These are phyloP conservation scores for Colletotrichum sp. DNA, from an alignment of 2,329 filamentous ascomycete genomes.

Conservation along the genomic window DNA sequence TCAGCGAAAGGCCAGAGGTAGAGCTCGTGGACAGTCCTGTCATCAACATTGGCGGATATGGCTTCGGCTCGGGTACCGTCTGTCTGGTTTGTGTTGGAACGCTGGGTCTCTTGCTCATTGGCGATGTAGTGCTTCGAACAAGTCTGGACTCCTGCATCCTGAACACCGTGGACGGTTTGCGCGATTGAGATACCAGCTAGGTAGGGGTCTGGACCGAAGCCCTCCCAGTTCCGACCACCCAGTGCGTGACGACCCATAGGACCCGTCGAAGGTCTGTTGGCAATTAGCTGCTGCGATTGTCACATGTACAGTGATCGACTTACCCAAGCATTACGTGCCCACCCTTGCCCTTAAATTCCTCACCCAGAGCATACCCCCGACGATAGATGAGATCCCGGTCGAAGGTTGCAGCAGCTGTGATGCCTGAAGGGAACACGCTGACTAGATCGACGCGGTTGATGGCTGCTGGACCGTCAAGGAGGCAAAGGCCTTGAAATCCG, in stretches of 20 bases:
- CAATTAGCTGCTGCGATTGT: neutral
- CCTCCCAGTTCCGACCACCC: constrained; percentile 68
- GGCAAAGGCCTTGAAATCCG: constrained; percentile 31
- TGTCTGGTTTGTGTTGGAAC: constrained; percentile 62
- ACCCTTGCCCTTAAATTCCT: constrained; percentile 75
- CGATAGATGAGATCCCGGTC: constrained; percentile 69
- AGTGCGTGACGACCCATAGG: constrained; percentile 69
- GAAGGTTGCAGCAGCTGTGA: constrained; percentile 77
- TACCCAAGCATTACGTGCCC: neutral
- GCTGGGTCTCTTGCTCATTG: constrained; percentile 37
- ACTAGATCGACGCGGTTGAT: neutral
- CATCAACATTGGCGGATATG: constrained; percentile 26
- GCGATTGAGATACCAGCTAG: constrained; percentile 69
- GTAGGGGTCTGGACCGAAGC: constrained; percentile 67
- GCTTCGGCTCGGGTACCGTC: constrained; percentile 45
- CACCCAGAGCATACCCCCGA: constrained; percentile 73
- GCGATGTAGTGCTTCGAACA: constrained; percentile 56
- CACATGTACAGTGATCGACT: neutral
- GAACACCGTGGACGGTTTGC: constrained; percentile 72
- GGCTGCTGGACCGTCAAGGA: neutral
- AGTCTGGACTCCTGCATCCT: constrained; percentile 70
- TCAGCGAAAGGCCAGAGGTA: constrained; percentile 34
- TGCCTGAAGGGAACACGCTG: constrained; percentile 69
- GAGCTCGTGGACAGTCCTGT: constrained; percentile 32
- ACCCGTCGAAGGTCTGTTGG: constrained; percentile 62